Base-by-base conservation (phyloP, 2,329 filamentous ascomycete species). In the Alternaria ventricosa region DNA sequence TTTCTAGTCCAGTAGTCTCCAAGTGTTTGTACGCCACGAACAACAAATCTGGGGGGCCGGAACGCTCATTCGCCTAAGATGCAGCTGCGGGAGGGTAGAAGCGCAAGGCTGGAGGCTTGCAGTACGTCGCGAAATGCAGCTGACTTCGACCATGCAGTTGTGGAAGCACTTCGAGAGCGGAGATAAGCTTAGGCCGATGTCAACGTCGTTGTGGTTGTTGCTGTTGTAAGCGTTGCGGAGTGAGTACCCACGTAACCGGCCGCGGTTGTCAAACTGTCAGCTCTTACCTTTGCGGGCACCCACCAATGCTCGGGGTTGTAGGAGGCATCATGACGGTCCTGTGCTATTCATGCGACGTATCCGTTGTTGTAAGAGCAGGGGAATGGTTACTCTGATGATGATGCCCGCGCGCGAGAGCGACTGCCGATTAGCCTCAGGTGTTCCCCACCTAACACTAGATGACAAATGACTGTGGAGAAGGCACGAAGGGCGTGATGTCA, bases 371-470 rank as follows among this genome's bases (percentile, higher is more conserved):
- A 36, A 23, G 9, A 5, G 20, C 23, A 53, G 10, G 30, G 20
- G 8, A 5, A 9, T 30, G 28, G 22, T 25, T 2, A 15, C 12
- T 36, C 23, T 36, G n/a, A 22, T 3, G 49, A 53, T 11, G 49
- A 36, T 41, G 15, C 30, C 49, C 49, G 49, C 49, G 30, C 28
- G 13, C 49, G 49, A 51, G 28, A 51, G 49, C 18, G 28, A 15
- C 49, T 43, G 30, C 55, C 45, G 22, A 53, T 11, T 44, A 58
- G 30, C 45, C 18, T 50, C 45, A 49, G n/a, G 1, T 23, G 20
- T 9, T 53, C 55, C 41, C 47, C 47, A 62, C 60, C 18, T 33
- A n/a, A 41, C 55, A 45, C 49, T 30, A 25, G 60, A 63, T 63
- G 44, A 63, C 49, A 60, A 60, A 63, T 51, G 18, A 49, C 6